Evolutionary conservation across 192 early-diverging fungal species (phyloP), one percentile per base, ranked within the genome.

Genomic region (Fimicolochytrium jonesii): DNA sequence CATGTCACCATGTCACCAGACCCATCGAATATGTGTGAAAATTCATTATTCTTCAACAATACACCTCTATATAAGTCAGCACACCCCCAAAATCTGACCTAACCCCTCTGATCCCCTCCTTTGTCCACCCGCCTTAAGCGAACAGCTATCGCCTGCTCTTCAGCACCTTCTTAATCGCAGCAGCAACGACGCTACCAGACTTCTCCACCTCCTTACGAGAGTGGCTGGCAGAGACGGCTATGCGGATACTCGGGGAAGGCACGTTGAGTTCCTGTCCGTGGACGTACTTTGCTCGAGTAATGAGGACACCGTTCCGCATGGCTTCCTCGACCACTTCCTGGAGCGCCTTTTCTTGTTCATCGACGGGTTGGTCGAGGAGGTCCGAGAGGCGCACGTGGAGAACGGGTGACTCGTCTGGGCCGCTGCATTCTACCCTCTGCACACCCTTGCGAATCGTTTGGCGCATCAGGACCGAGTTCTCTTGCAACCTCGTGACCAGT

Each of bases 241-340:
- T 79, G 41, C 89, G 84, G 67, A 98, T 90, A 67, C 86, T 91
- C 7, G 95, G 87, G 60, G 78, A 76, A 5, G 91, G 88, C 35
- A 82, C 65, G 34, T 74, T 58, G 28, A 57, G 29, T 77, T 98
- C 95, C 61, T 98, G 95, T 33, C 74, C 79, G 29, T 80, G 68
- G 1, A 92, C 87, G 68, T 94, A 94, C 74, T 90, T 94, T 15
- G 94, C 92, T 23, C 90, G 77, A 0, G 88, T 90, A 5, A 98
- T 72, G 62, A 98, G 59, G 13, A 98, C 75, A 17, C 92, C 91
- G 37, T 95, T 86, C 57, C 86, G 83, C n/a, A 79, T 76, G 15
- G 83, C 78, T 62, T 75, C 66, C 35, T 93, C 91, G 25, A 92
- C 88, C 55, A 94, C 69, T 46, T 90, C 87, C 66, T 90, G 90